A percentile compares a stretch with the other conserved stretches of the same genome.
These are phyloP conservation scores for Aspergillus tamarii DNA, from an alignment of 2,329 filamentous ascomycete species.

Conservation along the genomic window DNA sequence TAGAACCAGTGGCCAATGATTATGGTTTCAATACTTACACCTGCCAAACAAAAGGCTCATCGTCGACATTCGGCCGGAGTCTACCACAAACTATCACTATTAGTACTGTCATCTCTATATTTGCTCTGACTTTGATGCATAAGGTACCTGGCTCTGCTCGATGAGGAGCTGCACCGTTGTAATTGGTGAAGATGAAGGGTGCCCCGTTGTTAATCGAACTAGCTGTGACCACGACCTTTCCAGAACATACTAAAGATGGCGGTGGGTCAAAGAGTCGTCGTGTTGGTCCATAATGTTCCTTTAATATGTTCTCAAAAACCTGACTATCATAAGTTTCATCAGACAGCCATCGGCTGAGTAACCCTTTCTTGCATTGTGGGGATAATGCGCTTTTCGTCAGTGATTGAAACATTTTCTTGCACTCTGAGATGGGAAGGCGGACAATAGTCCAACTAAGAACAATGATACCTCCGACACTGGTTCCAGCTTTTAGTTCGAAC, in stretches of 20 bases:
- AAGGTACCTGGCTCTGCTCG: slow-evolving; percentile 3
- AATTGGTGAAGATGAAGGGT: slow-evolving; percentile 9
- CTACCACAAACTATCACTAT: slow-evolving; percentile 4
- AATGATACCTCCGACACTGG: slow-evolving; percentile 9
- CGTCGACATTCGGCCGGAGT: slow-evolving; percentile 6
- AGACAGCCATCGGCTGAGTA: slow-evolving; percentile 5
- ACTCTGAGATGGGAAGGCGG: slow-evolving; percentile 4
- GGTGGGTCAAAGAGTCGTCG: not conserved
- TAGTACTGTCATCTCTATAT: not conserved
- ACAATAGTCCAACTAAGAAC: slow-evolving; percentile 7
- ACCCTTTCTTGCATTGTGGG: not conserved
- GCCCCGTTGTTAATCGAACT: slow-evolving; percentile 4
- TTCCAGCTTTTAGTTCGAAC: slow-evolving; percentile 8
- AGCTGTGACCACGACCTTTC: slow-evolving; percentile 1
- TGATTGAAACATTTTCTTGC: not conserved
- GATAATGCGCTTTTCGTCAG: slow-evolving; percentile 3
- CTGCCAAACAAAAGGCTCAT: slow-evolving; percentile 11
- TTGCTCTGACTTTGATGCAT: not conserved
- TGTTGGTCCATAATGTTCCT: slow-evolving; percentile 10
- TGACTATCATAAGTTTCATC: slow-evolving; percentile 13
- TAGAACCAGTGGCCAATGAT: too few species aligned
- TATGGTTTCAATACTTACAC: too few species aligned
- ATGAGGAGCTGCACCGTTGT: slow-evolving; percentile 7
- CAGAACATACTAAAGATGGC: not conserved
- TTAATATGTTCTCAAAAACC: slow-evolving; percentile 7